phyloP scores from a whole-genome alignment of 495 filamentous ascomycete species.

The Terfezia boudieri region DNA sequence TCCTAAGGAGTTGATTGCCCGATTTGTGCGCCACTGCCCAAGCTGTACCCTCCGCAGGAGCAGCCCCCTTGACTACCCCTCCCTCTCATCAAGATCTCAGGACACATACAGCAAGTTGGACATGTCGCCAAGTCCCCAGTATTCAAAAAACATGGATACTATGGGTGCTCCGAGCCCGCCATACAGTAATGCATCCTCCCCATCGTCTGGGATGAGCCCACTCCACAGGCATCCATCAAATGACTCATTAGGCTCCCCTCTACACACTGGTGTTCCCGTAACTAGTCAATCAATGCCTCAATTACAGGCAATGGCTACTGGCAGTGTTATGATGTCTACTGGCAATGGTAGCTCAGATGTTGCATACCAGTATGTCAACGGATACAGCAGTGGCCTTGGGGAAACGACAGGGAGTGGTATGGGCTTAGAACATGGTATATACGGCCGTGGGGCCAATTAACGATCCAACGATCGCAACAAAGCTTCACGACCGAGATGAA shows the following conservation, averaged over 20 bases:
- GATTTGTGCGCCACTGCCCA: conserved; percentile 34
- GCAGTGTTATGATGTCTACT: neutral
- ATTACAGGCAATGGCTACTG: neutral
- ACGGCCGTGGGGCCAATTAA: too few species aligned
- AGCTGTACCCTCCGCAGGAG: conserved; percentile 20
- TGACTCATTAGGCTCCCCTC: neutral
- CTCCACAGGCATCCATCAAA: neutral
- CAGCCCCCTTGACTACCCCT: conserved; percentile 9
- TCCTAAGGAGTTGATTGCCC: conserved; percentile 35
- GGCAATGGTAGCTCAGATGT: neutral
- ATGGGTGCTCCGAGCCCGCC: neutral
- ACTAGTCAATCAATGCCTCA: too few species aligned
- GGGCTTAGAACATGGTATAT: neutral
- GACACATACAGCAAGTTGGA: neutral
- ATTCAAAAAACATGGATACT: neutral
- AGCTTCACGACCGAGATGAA: too few species aligned
- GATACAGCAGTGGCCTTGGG: neutral
- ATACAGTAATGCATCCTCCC: neutral
- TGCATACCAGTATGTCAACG: neutral
- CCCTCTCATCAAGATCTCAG: neutral
- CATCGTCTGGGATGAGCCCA: neutral
- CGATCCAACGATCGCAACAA: too few species aligned
- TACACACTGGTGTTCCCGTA: neutral
- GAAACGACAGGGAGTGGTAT: neutral
- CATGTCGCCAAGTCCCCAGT: neutral